Percentiles rank a stretch among this genome's conserved stretches.
phyloP scores from a whole-genome alignment of 768 basidiomycete species.

The Suillus subalutaceus region DNA sequence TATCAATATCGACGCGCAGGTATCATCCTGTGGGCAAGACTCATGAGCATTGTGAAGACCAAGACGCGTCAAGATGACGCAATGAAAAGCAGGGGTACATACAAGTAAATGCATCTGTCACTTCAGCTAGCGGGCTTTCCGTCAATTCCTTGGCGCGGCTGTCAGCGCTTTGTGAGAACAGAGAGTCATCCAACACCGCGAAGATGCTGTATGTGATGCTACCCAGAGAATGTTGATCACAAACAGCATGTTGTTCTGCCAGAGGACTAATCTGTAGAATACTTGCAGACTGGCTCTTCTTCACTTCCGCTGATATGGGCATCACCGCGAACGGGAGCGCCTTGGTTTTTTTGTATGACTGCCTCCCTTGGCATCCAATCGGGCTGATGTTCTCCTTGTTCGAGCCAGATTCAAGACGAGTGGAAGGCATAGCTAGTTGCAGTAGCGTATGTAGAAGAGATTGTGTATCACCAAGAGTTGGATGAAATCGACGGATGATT shows the following conservation, averaged over 20 bases:
- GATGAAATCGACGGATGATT: not conserved
- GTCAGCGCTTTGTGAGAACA: slow-evolving; percentile 4
- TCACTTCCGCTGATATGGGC: not conserved
- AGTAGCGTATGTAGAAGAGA: not conserved
- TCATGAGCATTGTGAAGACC: not conserved
- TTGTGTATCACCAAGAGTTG: not conserved
- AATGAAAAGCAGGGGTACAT: not conserved
- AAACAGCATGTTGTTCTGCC: not conserved
- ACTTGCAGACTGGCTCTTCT: not conserved
- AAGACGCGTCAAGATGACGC: not conserved
- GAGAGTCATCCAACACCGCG: not conserved
- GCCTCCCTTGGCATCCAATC: not conserved
- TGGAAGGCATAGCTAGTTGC: not conserved
- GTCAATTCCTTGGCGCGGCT: slow-evolving; percentile 15
- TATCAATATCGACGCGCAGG: not conserved
- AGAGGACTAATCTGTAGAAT: not conserved
- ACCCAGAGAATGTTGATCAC: not conserved
- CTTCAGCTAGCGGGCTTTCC: slow-evolving; percentile 15
- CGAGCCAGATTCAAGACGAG: not conserved
- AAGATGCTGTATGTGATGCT: not conserved
- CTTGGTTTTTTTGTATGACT: not conserved
- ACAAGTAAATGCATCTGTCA: slow-evolving; percentile 14
- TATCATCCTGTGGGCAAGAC: not conserved
- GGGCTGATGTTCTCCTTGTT: slow-evolving; percentile 2
- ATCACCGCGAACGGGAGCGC: not conserved